These are phyloP conservation scores for Drechslerella coelobrocha DNA, from an alignment of 2,329 filamentous ascomycete species.

Conservation along the genomic window DNA sequence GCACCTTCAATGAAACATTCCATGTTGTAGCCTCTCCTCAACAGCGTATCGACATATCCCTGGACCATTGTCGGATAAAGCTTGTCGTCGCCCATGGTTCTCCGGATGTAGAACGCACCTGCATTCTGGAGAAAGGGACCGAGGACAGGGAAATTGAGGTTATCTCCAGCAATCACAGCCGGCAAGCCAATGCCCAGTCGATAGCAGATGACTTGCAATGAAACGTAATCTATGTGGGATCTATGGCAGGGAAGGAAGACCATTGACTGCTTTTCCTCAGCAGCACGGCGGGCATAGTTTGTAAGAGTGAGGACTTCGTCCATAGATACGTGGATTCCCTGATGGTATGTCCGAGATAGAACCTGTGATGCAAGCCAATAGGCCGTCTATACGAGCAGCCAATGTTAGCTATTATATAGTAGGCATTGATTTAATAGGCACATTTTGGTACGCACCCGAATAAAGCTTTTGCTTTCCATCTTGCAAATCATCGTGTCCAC, in stretches of 20 bases:
- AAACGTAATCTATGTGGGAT: slow-evolving; percentile 95
- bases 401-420: not conserved
- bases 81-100: slow-evolving; percentile 89
- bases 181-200: slow-evolving; percentile 86
- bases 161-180: slow-evolving; percentile 92
- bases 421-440: not conserved
- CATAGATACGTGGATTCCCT: slow-evolving; percentile 94
- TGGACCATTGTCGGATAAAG: slow-evolving; percentile 93
- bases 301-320: slow-evolving; percentile 86
- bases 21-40: slow-evolving; percentile 90
- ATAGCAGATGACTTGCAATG: slow-evolving; percentile 93
- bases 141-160: slow-evolving; percentile 90
- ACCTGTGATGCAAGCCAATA: slow-evolving; percentile 90
- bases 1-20: slow-evolving; percentile 98
- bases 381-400: slow-evolving; percentile 64
- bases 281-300: slow-evolving; percentile 80
- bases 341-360: slow-evolving; percentile 89
- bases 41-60: slow-evolving; percentile 88
- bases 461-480: slow-evolving; percentile 93
- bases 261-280: slow-evolving; percentile 88
- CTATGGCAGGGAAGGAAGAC: slow-evolving; percentile 94
- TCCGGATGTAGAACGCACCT: slow-evolving; percentile 95
- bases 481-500: slow-evolving; percentile 98
- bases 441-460: slow-evolving; percentile 62
- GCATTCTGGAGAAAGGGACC: slow-evolving; percentile 91